A percentile compares a stretch with the other conserved stretches of the same genome.
These are phyloP conservation scores for Sporothrix mexicana DNA, from an alignment of 2,329 filamentous ascomycete genomes.

Conservation along the genomic window DNA sequence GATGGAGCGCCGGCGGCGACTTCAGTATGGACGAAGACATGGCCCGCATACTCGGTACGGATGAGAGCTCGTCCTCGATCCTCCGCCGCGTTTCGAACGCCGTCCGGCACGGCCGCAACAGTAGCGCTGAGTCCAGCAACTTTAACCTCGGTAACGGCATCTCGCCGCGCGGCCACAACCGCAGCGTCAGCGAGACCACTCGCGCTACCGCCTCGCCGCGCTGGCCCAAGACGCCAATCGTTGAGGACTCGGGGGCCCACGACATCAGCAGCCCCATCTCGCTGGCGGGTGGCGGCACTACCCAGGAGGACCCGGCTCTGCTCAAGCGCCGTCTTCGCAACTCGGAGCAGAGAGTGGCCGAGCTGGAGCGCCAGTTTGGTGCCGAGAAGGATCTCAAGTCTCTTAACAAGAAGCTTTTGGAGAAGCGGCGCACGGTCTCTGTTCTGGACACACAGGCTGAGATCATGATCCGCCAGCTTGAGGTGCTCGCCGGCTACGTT, in stretches of 20 bases:
- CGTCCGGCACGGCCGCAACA: slow-evolving; percentile 89
- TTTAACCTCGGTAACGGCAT: slow-evolving; percentile 41
- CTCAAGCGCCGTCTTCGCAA: slow-evolving; percentile 78
- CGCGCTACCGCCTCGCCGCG: slow-evolving; percentile 67
- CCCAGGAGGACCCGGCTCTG: slow-evolving; percentile 64
- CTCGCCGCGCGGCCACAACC: slow-evolving; percentile 53
- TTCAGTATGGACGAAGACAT: slow-evolving; percentile 97
- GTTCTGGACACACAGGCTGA: slow-evolving; percentile 93
- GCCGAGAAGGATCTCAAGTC: slow-evolving; percentile 71
- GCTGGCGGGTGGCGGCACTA: slow-evolving; percentile 59
- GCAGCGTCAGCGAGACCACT: slow-evolving; percentile 72
- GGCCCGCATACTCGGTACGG: slow-evolving; percentile 81
- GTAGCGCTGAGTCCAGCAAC: slow-evolving; percentile 69
- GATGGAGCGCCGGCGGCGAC: slow-evolving; percentile 80
- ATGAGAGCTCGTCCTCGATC: slow-evolving; percentile 78
- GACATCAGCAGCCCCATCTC: slow-evolving; percentile 77
- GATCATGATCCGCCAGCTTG: slow-evolving; percentile 90
- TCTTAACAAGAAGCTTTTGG: slow-evolving; percentile 83
- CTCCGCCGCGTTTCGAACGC: slow-evolving; percentile 90
- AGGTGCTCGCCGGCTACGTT: slow-evolving; percentile 86
- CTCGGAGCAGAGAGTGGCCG: slow-evolving; percentile 82
- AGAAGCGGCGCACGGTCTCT: slow-evolving; percentile 95
- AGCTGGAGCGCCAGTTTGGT: slow-evolving; percentile 80
- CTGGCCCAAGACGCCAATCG: slow-evolving; percentile 71
- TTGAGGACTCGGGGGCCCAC: slow-evolving; percentile 59